Percentiles rank a stretch among this genome's conserved stretches.
These are phyloP conservation scores for Metarhizium guizhouense DNA, from an alignment of 2,329 filamentous ascomycete species.

Conservation along the genomic window DNA sequence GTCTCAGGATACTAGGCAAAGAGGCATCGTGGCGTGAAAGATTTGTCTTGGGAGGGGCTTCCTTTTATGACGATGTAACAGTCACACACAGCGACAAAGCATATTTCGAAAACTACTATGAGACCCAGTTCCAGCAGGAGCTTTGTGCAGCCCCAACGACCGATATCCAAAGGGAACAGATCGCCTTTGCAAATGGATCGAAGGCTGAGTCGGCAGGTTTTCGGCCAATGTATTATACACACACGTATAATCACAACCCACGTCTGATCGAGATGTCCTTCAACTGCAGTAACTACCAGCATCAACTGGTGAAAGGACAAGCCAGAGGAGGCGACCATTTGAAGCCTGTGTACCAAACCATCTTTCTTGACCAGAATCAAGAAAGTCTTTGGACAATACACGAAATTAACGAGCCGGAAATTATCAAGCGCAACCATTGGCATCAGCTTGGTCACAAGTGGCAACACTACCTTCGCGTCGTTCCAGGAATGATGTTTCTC, in stretches of 20 bases:
- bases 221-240: conserved; percentile 58
- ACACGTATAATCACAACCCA: conserved; percentile 46
- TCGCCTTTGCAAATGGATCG: conserved; percentile 32
- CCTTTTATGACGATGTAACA: conserved; percentile 62
- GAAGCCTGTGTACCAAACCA: conserved; percentile 62
- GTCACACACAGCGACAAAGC: conserved; percentile 56
- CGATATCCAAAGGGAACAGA: conserved; percentile 27
- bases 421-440: conserved; percentile 59
- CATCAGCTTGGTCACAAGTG: conserved; percentile 57
- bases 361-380: conserved; percentile 53
- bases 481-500: conserved; percentile 64
- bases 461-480: conserved; percentile 55
- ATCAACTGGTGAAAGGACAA: conserved; percentile 48
- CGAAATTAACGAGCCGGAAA: conserved; percentile 49
- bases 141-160: conserved; percentile 40
- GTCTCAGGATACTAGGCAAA: conserved; percentile 49
- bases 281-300: conserved; percentile 68
- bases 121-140: conserved; percentile 45
- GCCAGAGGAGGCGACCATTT: conserved; percentile 18
- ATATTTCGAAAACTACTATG: conserved; percentile 62
- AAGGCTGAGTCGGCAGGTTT: conserved; percentile 45
- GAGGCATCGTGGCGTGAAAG: conserved; percentile 53
- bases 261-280: conserved; percentile 62
- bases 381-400: conserved; percentile 48
- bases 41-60: conserved; percentile 60